Evolutionary conservation across 257 asterid genomes (phyloP), one percentile per base, ranked within the genome.

Genomic region (Forsythia viridissima): DNA sequence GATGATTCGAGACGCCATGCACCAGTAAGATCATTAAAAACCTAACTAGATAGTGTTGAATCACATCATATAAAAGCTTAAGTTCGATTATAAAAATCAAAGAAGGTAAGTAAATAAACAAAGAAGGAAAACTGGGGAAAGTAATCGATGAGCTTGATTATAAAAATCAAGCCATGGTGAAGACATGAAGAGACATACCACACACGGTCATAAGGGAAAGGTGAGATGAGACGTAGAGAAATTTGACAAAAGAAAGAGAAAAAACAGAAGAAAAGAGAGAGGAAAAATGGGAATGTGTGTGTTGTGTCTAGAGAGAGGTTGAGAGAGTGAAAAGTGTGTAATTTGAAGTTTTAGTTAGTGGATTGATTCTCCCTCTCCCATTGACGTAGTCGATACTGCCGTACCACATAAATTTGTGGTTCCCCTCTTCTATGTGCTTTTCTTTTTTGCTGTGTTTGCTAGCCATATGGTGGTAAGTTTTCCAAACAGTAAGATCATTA

Each of bases 1-100:
- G 88, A 87, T 87, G 91, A 87, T 87, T 72, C 87, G 91, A 44
- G 91, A 88, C 59, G 90, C 90, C 59, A 88, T 88, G 88, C 91
- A 88, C 78, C 91, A 88, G 91, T 87, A 85, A 75, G 88, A 73
- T 51, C 8, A 43, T 40, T 51, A 36, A 11, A 59, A 38, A 11
- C 52, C 43, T 46, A 43, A 80, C 8, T 75, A 9, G 46, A 48
- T 48, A 48, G 15, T 7, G 2, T 48, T 48, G 57, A 15, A 48
- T 48, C 20, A 13, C 6, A 18, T 48, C 55, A 12, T 48, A 13
- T 3, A 48, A 13, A 48, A 48, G n/a, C 57, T 48, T 13, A 48
- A 48, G 57, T 48, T 48, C 0, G 57, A 48, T 4, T 48, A 48
- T 48, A 13, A 13, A 46, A 12, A 12, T 46, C n/a, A 46, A 46